Conservation (phyloP, 2,329 filamentous ascomycete genomes). For the Monosporascus sp. region DNA sequence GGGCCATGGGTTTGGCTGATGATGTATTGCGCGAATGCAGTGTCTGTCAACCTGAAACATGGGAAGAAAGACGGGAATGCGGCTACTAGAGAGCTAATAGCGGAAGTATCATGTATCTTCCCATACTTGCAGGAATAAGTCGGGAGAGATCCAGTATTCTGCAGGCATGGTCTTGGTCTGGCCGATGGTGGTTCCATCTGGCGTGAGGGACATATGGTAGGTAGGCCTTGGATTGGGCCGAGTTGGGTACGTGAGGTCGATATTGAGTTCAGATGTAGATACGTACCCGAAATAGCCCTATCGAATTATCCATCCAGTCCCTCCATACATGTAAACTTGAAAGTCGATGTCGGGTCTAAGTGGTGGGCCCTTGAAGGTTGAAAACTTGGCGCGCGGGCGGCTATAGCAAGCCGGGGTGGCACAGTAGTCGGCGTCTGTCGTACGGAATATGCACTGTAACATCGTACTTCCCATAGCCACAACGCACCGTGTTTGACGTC, state of each 20-base stretch:
- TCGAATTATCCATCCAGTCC: neutral
- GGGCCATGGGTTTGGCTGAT: constrained; percentile 13
- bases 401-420: neutral
- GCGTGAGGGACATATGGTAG: neutral
- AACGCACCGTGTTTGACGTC: neutral
- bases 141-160: constrained; percentile 1
- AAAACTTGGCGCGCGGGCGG: neutral
- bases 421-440: neutral
- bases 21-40: constrained; percentile 17
- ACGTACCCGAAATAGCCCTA: neutral
- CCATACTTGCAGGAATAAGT: constrained; percentile 10
- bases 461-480: neutral
- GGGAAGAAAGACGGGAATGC: constrained; percentile 19
- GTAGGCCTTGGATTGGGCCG: constrained; percentile 14
- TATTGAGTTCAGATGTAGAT: neutral
- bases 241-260: constrained; percentile 3
- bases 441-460: neutral
- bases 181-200: constrained; percentile 2
- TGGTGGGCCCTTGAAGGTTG: neutral
- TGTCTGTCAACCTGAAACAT: constrained; percentile 28
- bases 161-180: constrained; percentile 10
- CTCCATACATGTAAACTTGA: too few relatives aligned
- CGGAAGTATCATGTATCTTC: constrained; percentile 12
- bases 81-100: constrained; percentile 8
- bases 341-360: neutral